Base-by-base conservation (phyloP, 129 eudicot genomes). In the Apium graveolens region DNA sequence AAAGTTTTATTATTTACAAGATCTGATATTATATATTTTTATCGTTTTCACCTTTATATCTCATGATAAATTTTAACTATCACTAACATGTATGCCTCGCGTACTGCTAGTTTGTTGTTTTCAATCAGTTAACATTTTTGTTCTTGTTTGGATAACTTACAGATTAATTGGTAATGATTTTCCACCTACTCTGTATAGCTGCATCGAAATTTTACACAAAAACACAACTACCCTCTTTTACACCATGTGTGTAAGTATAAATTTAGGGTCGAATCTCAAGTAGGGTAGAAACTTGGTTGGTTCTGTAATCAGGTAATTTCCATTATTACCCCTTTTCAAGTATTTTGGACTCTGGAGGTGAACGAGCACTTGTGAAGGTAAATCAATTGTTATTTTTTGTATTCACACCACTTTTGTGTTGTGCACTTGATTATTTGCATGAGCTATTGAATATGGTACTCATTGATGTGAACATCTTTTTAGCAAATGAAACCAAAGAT, bases 161-260 rank as follows among this genome's bases (percentile, higher is more conserved):
- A 92, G 97, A 87, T 92, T n/a, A n/a, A n/a, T n/a, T 27, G 93
- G 96, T 12, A 92, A 87, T 84, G 97, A 92, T 88, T 90, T 83
- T 87, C 97, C 71, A n/a, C n/a, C n/a, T n/a, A n/a, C n/a, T n/a
- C n/a, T n/a, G n/a, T n/a, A n/a, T n/a, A n/a, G n/a, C n/a, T n/a
- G n/a, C n/a, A n/a, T n/a, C n/a, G n/a, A n/a, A n/a, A n/a, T n/a
- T n/a, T n/a, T n/a, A n/a, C n/a, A n/a, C n/a, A n/a, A n/a, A n/a
- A n/a, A n/a, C n/a, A n/a, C n/a, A n/a, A n/a, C n/a, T n/a, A n/a
- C n/a, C n/a, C n/a, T n/a, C n/a, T n/a, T n/a, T n/a, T n/a, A n/a
- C n/a, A n/a, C n/a, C n/a, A n/a, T n/a, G n/a, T n/a, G n/a, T n/a
- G n/a, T n/a, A n/a, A n/a, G n/a, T n/a, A n/a, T n/a, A n/a, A n/a